These are phyloP conservation scores for Halteria grandinella DNA, from an alignment of 73 alveolate species.

Conservation along the genomic window DNA sequence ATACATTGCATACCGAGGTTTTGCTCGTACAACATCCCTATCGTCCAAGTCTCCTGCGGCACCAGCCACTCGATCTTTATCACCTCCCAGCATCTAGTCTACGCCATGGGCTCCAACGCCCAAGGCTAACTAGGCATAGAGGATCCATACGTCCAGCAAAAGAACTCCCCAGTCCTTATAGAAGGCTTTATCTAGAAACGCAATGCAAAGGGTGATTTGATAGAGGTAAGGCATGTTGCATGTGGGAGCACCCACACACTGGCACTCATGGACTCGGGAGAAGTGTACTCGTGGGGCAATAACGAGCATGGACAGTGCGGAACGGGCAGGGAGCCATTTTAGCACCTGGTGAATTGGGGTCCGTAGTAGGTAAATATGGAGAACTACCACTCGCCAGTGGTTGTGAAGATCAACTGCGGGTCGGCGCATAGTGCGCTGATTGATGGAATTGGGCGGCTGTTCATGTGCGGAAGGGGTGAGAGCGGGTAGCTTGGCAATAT, in stretches of 20 bases:
- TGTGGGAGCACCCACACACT: constrained; percentile 91
- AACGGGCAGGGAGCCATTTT: constrained; percentile 26
- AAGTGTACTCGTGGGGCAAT: constrained; percentile 89
- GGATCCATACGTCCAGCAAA: constrained; percentile 35
- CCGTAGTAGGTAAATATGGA: not conserved
- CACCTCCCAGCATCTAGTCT: constrained; percentile 53
- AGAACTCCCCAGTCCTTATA: constrained; percentile 58
- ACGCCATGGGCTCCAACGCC: constrained; percentile 75
- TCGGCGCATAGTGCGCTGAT: constrained; percentile 63
- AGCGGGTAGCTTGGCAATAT: constrained; percentile 71
- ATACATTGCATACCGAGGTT: constrained; percentile 31
- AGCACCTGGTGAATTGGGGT: constrained; percentile 13
- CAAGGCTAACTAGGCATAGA: constrained; percentile 76
- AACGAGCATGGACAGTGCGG: constrained; percentile 78
- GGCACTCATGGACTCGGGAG: constrained; percentile 82
- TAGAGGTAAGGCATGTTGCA: constrained; percentile 58
- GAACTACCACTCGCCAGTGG: constrained; percentile 19
- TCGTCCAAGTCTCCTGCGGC: constrained; percentile 66
- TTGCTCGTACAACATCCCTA: constrained; percentile 53
- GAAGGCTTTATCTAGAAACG: constrained; percentile 39
- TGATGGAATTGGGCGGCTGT: constrained; percentile 64
- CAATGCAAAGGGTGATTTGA: too few species aligned
- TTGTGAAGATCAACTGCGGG: constrained; percentile 58
- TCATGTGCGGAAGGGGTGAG: constrained; percentile 73
- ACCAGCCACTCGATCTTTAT: constrained; percentile 65